phyloP scores from a whole-genome alignment of 73 alveolate genomes.

The Paramecium sexaurelia region DNA sequence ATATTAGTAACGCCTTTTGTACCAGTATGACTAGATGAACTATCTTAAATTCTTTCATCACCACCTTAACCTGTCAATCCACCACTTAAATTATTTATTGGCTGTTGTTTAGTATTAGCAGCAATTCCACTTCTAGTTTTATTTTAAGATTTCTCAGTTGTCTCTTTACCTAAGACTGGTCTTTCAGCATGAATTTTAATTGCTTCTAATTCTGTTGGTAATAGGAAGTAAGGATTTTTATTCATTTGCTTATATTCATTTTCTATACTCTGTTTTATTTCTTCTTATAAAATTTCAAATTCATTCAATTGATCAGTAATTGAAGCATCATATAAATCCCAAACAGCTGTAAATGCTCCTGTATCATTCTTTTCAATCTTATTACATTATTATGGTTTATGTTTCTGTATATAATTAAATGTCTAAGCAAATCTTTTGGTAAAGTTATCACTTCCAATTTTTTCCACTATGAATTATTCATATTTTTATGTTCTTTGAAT shows the following conservation, averaged over 20 bases:
- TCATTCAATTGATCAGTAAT: slow-evolving; percentile 59
- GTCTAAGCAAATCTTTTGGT: slow-evolving; percentile 72
- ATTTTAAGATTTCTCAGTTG: not conserved
- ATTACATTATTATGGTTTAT: slow-evolving; percentile 28
- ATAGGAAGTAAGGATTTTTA: slow-evolving; percentile 48
- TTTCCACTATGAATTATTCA: slow-evolving; percentile 74
- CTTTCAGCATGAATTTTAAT: slow-evolving; percentile 60
- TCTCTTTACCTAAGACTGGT: slow-evolving; percentile 49
- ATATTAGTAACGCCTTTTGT: slow-evolving; percentile 37
- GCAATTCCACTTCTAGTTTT: slow-evolving; percentile 45
- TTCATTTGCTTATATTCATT: slow-evolving; percentile 57
- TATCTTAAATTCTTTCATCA: not conserved
- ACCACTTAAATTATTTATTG: slow-evolving; percentile 40
- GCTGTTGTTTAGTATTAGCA: not conserved
- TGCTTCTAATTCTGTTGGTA: slow-evolving; percentile 62
- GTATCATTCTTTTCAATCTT: slow-evolving; percentile 66
- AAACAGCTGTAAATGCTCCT: slow-evolving; percentile 70
- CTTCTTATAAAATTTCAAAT: slow-evolving; percentile 66
- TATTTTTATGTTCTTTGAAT: slow-evolving; percentile 67
- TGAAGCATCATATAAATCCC: slow-evolving; percentile 75
- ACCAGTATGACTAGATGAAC: slow-evolving; percentile 49
- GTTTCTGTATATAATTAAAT: slow-evolving; percentile 63
- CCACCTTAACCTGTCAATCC: slow-evolving; percentile 46
- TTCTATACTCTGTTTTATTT: slow-evolving; percentile 44
- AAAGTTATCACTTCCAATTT: slow-evolving; percentile 73